Percentiles rank a stretch among this genome's conserved stretches.
Evolutionary conservation across 2,329 filamentous ascomycete genomes (phyloP).

Genomic region (Trichophyton simii): DNA sequence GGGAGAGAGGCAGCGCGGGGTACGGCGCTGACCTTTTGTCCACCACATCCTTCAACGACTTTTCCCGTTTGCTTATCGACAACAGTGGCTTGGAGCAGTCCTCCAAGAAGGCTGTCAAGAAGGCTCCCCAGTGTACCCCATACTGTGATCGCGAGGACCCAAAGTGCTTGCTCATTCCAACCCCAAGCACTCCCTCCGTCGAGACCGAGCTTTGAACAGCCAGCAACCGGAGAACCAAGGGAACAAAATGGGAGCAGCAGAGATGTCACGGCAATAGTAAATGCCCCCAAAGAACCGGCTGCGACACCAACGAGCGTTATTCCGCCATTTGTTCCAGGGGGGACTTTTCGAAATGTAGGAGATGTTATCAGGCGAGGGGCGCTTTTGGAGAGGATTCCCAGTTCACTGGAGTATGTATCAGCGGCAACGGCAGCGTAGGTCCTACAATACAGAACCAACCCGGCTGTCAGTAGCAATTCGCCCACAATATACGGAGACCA

Average conservation of each 20-base stretch:
- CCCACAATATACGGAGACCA: background rate
- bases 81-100: constrained; percentile 72
- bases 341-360: constrained; percentile 60
- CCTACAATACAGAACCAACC: constrained; percentile 14
- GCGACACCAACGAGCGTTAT: constrained; percentile 63
- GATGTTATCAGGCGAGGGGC: constrained; percentile 79
- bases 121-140: constrained; percentile 72
- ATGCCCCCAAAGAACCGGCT: constrained; percentile 62
- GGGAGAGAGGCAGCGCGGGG: background rate
- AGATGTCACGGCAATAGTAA: constrained; percentile 55
- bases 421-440: constrained; percentile 88
- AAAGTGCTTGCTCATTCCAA: constrained; percentile 42
- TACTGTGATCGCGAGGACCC: constrained; percentile 45
- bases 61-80: constrained; percentile 72
- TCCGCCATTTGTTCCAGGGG: constrained; percentile 85
- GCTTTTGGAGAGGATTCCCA: constrained; percentile 71
- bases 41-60: constrained; percentile 76
- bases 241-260: constrained; percentile 56
- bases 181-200: constrained; percentile 31
- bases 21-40: constrained; percentile 40
- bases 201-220: constrained; percentile 8
- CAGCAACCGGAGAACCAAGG: constrained; percentile 5
- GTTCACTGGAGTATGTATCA: constrained; percentile 89
- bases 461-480: background rate
- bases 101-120: constrained; percentile 78